Conservation (phyloP, 192 early-diverging fungal species). For the Funneliformis mosseae region DNA sequence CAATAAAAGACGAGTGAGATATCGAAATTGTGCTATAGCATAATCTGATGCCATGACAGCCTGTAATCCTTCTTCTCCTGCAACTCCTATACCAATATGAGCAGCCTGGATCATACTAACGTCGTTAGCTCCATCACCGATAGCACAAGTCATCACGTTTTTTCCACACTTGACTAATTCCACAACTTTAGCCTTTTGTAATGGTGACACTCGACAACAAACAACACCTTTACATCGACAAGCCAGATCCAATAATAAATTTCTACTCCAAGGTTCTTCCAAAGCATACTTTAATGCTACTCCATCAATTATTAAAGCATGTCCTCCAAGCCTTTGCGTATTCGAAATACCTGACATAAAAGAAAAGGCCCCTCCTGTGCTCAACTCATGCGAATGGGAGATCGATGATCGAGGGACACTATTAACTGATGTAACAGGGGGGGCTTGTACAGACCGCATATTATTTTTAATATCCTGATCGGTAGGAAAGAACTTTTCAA, state of each 20-base stretch:
- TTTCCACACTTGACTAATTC: constrained; percentile 65
- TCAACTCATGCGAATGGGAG: constrained; percentile 16
- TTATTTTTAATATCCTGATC: constrained; percentile 23
- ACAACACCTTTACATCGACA: constrained; percentile 66
- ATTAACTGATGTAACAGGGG: background rate
- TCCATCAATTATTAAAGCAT: constrained; percentile 74
- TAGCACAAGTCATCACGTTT: constrained; percentile 69
- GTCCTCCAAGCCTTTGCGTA: constrained; percentile 3
- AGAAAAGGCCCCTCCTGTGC: constrained; percentile 14
- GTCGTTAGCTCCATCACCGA: constrained; percentile 86
- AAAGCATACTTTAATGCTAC: constrained; percentile 61
- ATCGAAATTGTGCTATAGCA: constrained; percentile 74
- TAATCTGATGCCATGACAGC: constrained; percentile 78
- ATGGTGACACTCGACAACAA: constrained; percentile 77
- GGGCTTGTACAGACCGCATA: constrained; percentile 4
- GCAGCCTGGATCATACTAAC: constrained; percentile 84
- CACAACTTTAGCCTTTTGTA: constrained; percentile 79
- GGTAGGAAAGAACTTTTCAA: constrained; percentile 37
- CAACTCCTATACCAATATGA: constrained; percentile 75
- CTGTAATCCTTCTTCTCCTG: constrained; percentile 77
- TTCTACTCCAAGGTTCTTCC: constrained; percentile 45
- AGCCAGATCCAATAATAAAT: constrained; percentile 54
- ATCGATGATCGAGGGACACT: constrained; percentile 13
- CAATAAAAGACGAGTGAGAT: constrained; percentile 61
- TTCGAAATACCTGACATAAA: constrained; percentile 22